Conservation (phyloP, 345 rosid species). For the Aquilaria malaccensis region DNA sequence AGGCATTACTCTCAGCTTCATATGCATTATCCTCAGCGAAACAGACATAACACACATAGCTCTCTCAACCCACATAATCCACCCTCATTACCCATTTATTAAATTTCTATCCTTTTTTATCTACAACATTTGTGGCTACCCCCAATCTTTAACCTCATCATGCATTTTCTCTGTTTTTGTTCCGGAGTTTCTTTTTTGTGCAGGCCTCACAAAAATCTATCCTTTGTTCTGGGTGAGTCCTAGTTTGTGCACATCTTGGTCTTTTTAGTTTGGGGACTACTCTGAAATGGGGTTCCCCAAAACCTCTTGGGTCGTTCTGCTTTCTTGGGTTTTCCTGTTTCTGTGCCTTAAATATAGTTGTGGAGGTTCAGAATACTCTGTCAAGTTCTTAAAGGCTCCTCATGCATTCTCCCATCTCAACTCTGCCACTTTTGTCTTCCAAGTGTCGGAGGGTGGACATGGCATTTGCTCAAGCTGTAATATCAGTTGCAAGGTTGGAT, state of each 20-base stretch:
- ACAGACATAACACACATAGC: constrained; percentile 15
- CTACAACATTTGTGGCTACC: constrained; percentile 5
- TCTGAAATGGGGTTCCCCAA: constrained; percentile 35
- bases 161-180: constrained; percentile 6
- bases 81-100: constrained; percentile 11
- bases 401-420: constrained; percentile 43
- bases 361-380: constrained; percentile 30
- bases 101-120: constrained; percentile 4
- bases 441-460: constrained; percentile 40
- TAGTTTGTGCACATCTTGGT: constrained; percentile 7
- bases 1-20: constrained; percentile 25
- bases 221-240: constrained; percentile 9
- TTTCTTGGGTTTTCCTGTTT: constrained; percentile 31
- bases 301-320: constrained; percentile 30
- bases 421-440: constrained; percentile 62
- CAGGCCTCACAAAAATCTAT: constrained; percentile 14
- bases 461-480: constrained; percentile 49
- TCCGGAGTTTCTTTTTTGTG: neutral
- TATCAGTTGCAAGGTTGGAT: constrained; percentile 65
- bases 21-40: constrained; percentile 26
- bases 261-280: constrained; percentile 8
- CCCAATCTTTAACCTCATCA: neutral
- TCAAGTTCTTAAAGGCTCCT: constrained; percentile 69
- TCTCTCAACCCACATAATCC: constrained; percentile 16
- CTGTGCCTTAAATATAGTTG: constrained; percentile 27